Conservation (phyloP, 805 yeast genomes). For the Barnettozyma populi region DNA sequence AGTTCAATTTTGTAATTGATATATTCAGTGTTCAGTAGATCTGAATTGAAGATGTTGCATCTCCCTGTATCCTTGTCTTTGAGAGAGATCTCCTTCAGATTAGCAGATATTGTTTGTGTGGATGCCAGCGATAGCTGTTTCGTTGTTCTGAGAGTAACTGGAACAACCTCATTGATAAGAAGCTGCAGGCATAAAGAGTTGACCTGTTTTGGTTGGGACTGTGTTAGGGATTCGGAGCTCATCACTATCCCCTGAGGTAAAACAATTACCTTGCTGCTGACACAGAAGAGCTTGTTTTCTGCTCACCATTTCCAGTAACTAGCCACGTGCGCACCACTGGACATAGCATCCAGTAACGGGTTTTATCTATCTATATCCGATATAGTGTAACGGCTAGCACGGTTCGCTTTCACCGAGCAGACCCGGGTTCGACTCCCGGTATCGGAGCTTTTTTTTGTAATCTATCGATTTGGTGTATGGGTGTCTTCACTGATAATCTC, state of each 20-base stretch:
- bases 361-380: slow-evolving; percentile 38
- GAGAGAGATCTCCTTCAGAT: slow-evolving; percentile 11
- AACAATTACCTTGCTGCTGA: too few relatives aligned
- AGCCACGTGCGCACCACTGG: neutral
- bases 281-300: too few relatives aligned
- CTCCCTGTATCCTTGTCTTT: slow-evolving; percentile 34
- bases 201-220: slow-evolving; percentile 27
- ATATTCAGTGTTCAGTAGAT: slow-evolving; percentile 38
- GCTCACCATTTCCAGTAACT: too few relatives aligned
- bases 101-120: slow-evolving; percentile 2
- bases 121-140: slow-evolving; percentile 26
- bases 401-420: slow-evolving; percentile 83
- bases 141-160: slow-evolving; percentile 62
- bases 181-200: slow-evolving; percentile 53
- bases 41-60: slow-evolving; percentile 34
- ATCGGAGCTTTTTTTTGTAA: slow-evolving; percentile 45
- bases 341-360: too few relatives aligned
- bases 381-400: slow-evolving; percentile 81
- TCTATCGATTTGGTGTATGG: neutral
- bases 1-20: slow-evolving; percentile 56
- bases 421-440: slow-evolving; percentile 88
- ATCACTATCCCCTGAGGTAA: too few relatives aligned
- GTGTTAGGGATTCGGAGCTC: neutral
- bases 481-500: too few relatives aligned
- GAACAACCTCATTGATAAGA: slow-evolving; percentile 71